Percentiles rank a stretch among this genome's conserved stretches.
Evolutionary conservation across 768 basidiomycete genomes (phyloP).

Genomic region (Collybiopsis confluens): DNA sequence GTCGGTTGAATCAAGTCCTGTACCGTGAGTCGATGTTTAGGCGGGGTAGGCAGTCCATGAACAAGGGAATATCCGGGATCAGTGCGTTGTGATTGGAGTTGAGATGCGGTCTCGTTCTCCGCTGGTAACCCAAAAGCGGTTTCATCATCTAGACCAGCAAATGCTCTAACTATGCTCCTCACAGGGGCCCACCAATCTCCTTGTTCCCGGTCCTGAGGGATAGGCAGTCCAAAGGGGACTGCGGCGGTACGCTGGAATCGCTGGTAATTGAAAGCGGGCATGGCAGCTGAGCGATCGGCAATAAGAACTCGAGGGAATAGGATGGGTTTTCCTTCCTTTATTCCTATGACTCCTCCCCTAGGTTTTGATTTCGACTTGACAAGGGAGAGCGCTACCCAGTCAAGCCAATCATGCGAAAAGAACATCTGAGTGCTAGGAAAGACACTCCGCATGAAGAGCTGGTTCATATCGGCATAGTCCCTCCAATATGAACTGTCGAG

Average conservation of each 20-base stretch:
- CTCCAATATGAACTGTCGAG: conserved; percentile 8
- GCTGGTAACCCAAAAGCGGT: conserved; percentile 9
- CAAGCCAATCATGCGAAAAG: conserved; percentile 79
- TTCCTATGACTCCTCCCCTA: background rate
- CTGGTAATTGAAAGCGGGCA: conserved; percentile 61
- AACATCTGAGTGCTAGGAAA: conserved; percentile 83
- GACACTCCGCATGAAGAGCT: conserved; percentile 73
- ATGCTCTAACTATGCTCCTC: conserved; percentile 67
- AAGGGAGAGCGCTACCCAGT: conserved; percentile 41
- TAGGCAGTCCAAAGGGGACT: conserved; percentile 59
- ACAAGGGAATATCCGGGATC: conserved; percentile 1
- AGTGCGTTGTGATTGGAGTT: background rate
- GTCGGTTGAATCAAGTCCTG: conserved; percentile 3
- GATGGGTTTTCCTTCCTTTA: conserved; percentile 58
- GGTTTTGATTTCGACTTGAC: background rate
- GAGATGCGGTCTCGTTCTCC: conserved; percentile 34
- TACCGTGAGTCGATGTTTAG: conserved; percentile 1
- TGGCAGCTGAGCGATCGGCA: conserved; percentile 82
- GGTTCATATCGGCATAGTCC: conserved; percentile 19
- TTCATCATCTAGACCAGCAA: conserved; percentile 53
- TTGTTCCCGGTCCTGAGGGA: conserved; percentile 44
- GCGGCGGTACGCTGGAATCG: conserved; percentile 75
- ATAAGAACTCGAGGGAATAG: conserved; percentile 87
- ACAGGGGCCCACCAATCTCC: conserved; percentile 83
- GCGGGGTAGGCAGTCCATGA: background rate